Percentiles rank a stretch among this genome's conserved stretches.
Evolutionary conservation across 805 yeast genomes (phyloP).

Genomic region (Ogataea pini): DNA sequence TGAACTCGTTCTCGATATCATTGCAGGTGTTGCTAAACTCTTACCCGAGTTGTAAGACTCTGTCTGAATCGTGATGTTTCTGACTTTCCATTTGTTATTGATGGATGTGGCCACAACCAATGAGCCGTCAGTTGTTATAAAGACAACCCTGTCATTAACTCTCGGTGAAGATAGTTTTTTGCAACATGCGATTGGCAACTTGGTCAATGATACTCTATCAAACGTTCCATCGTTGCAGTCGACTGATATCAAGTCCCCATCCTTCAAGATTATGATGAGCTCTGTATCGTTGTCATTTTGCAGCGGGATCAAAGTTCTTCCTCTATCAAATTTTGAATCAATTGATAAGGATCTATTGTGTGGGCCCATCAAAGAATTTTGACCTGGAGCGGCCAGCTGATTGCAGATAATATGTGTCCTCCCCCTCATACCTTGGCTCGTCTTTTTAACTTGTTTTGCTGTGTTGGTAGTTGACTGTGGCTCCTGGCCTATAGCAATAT

Average conservation of each 20-base stretch:
- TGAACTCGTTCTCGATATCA: constrained; percentile 32
- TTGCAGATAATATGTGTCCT: constrained; percentile 5
- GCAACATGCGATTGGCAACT: constrained; percentile 47
- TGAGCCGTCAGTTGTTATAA: constrained; percentile 49
- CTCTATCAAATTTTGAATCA: constrained; percentile 36
- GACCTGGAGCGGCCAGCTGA: neutral
- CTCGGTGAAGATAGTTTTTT: constrained; percentile 66
- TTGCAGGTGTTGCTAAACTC: constrained; percentile 40
- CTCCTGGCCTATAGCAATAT: neutral
- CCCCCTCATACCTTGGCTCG: constrained; percentile 1
- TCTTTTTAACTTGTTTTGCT: neutral
- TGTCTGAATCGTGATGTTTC: constrained; percentile 50
- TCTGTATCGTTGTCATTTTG: constrained; percentile 39
- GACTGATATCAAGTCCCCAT: constrained; percentile 51
- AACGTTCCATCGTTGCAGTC: constrained; percentile 51
- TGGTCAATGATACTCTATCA: constrained; percentile 35
- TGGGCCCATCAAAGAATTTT: constrained; percentile 1
- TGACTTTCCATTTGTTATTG: constrained; percentile 66
- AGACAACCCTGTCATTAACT: constrained; percentile 69
- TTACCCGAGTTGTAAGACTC: constrained; percentile 47
- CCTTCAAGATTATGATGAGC: constrained; percentile 51
- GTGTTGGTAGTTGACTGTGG: neutral
- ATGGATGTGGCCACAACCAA: constrained; percentile 62
- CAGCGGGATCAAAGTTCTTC: constrained; percentile 30
- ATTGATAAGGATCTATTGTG: constrained; percentile 31